Percentiles rank a stretch among this genome's conserved stretches.
Evolutionary conservation across 179 eudicot species (phyloP).

Genomic region (Amaranthus tricolor): DNA sequence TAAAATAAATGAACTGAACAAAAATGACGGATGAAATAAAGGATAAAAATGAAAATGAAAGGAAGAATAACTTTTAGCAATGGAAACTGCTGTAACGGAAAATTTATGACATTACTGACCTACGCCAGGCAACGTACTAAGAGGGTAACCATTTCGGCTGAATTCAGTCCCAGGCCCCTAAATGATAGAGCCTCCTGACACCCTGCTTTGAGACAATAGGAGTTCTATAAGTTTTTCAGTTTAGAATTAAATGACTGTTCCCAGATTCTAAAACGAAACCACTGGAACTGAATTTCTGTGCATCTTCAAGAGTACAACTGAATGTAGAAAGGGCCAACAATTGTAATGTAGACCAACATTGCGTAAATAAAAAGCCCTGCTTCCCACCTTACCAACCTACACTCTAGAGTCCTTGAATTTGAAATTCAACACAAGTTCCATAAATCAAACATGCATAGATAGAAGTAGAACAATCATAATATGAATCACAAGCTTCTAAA

Average conservation of each 20-base stretch:
- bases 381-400: conserved; percentile 2
- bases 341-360: conserved; percentile 20
- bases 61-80: conserved; percentile 32
- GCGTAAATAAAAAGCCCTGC: neutral
- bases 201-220: conserved; percentile 90
- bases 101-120: conserved; percentile 72
- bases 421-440: neutral
- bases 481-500: neutral
- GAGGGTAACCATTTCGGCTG: conserved; percentile 82
- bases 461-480: conserved; percentile 1
- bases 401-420: conserved; percentile 12
- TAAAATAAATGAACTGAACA: conserved; percentile 14
- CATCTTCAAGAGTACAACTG: conserved; percentile 37
- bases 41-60: conserved; percentile 34
- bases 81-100: conserved; percentile 39
- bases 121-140: conserved; percentile 69
- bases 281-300: conserved; percentile 47
- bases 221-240: conserved; percentile 55
- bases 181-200: conserved; percentile 71
- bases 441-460: conserved; percentile 8
- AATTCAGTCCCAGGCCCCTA: conserved; percentile 97
- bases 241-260: conserved; percentile 35
- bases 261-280: conserved; percentile 46
- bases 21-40: conserved; percentile 19
- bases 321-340: conserved; percentile 29